Conservation (phyloP, 2,329 filamentous ascomycete genomes). For the Parastagonospora avenae region DNA sequence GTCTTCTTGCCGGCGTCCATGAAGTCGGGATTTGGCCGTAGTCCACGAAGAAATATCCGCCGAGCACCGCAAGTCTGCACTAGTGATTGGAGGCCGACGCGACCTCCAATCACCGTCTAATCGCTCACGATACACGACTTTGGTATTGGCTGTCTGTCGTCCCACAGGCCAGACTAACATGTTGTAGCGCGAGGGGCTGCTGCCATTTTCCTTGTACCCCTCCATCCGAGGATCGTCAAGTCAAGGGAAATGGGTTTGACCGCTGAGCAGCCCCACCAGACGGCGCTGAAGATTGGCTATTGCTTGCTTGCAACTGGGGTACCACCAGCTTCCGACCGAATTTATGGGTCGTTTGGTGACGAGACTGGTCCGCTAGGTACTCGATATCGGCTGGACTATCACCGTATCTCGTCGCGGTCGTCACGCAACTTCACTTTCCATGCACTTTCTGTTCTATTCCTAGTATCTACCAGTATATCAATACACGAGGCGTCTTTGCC, state of each 20-base stretch:
- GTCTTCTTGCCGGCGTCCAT: slow-evolving; percentile 23
- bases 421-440: slow-evolving; percentile 15
- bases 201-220: slow-evolving; percentile 22
- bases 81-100: slow-evolving; percentile 1
- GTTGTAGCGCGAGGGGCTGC: slow-evolving; percentile 20
- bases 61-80: neutral
- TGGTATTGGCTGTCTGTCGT: slow-evolving; percentile 32
- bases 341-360: slow-evolving; percentile 10
- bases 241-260: slow-evolving; percentile 17
- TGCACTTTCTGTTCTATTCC: slow-evolving; percentile 1
- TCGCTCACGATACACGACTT: slow-evolving; percentile 18
- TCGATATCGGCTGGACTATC: slow-evolving; percentile 22
- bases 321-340: slow-evolving; percentile 14
- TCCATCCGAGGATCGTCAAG: slow-evolving; percentile 19
- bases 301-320: slow-evolving; percentile 22
- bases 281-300: slow-evolving; percentile 17
- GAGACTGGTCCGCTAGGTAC: slow-evolving; percentile 23
- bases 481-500: no score
- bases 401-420: slow-evolving; percentile 18
- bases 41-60: neutral
- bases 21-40: slow-evolving; percentile 10
- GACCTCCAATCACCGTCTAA: slow-evolving; percentile 22
- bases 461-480: neutral
- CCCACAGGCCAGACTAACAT: slow-evolving; percentile 10
- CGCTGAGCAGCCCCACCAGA: slow-evolving; percentile 20